A percentile compares a stretch with the other conserved stretches of the same genome.
These are phyloP conservation scores for Sporothrix globosa DNA, from an alignment of 2,329 filamentous ascomycete species.

Conservation along the genomic window DNA sequence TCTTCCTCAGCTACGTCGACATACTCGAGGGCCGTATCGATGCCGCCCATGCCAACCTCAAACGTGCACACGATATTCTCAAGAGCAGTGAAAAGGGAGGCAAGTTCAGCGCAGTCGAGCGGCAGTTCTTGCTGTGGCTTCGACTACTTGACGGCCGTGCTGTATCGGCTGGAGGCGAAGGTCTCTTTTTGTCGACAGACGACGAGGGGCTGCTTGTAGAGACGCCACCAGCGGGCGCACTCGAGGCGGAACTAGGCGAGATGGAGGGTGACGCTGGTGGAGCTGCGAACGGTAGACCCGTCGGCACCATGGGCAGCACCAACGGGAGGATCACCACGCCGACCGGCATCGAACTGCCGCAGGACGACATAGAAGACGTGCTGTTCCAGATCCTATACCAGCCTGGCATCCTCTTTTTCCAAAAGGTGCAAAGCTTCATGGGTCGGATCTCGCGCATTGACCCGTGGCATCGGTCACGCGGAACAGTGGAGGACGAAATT, in stretches of 20 bases:
- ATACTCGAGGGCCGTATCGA: conserved; percentile 50
- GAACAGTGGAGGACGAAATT: conserved; percentile 61
- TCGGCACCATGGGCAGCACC: conserved; percentile 10
- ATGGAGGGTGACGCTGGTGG: conserved; percentile 22
- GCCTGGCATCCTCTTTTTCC: conserved; percentile 60
- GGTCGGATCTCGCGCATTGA: conserved; percentile 61
- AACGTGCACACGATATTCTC: conserved; percentile 54
- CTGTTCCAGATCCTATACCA: conserved; percentile 59
- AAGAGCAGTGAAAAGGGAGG: conserved; percentile 47
- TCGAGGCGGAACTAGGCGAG: conserved; percentile 40
- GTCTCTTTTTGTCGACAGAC: conserved; percentile 55
- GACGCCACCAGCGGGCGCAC: conserved; percentile 49
- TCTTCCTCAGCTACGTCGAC: conserved; percentile 59
- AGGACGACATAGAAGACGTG: conserved; percentile 53
- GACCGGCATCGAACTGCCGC: conserved; percentile 26
- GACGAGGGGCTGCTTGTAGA: conserved; percentile 53
- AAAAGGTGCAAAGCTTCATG: conserved; percentile 61
- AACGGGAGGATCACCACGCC: conserved; percentile 31
- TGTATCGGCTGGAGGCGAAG: conserved; percentile 60
- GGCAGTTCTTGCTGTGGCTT: conserved; percentile 58
- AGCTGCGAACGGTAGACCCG: background rate
- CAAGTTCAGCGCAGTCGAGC: conserved; percentile 47
- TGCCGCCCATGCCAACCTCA: conserved; percentile 54
- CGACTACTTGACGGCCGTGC: conserved; percentile 59
- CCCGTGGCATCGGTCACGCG: conserved; percentile 58